These are phyloP conservation scores for Clonostachys rhizophaga DNA, from an alignment of 2,329 filamentous ascomycete species.

Conservation along the genomic window DNA sequence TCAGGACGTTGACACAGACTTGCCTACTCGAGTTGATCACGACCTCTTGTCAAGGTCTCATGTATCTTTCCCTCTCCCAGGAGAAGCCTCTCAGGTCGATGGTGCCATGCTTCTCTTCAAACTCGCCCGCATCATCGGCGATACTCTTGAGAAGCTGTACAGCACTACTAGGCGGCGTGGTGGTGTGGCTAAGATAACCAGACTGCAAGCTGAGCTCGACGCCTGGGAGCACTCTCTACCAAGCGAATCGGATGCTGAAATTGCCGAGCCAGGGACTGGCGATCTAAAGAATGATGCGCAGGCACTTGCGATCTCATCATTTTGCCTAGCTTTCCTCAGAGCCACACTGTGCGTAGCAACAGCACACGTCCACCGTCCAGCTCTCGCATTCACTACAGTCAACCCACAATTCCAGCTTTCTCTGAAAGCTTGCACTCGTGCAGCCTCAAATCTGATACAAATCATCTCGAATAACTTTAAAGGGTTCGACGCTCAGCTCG, in stretches of 20 bases:
- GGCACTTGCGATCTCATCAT: neutral
- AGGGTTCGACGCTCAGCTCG: neutral
- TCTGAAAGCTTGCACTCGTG: slow-evolving; percentile 8
- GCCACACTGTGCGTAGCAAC: slow-evolving; percentile 10
- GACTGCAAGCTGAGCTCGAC: slow-evolving; percentile 13
- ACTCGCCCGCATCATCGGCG: slow-evolving; percentile 13
- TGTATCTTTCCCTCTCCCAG: slow-evolving; percentile 14
- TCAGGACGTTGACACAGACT: slow-evolving; percentile 15
- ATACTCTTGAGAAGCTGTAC: slow-evolving; percentile 13
- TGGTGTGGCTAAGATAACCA: slow-evolving; percentile 12
- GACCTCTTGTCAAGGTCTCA: slow-evolving; percentile 12
- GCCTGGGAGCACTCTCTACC: slow-evolving; percentile 11
- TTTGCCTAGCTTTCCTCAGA: slow-evolving; percentile 5
- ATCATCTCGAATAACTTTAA: neutral
- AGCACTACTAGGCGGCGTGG: slow-evolving; percentile 14
- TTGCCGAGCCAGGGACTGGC: neutral
- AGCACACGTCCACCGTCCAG: slow-evolving; percentile 14
- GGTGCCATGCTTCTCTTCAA: slow-evolving; percentile 13
- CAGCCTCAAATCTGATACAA: slow-evolving; percentile 5
- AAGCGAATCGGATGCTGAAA: slow-evolving; percentile 2
- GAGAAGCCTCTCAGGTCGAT: slow-evolving; percentile 14
- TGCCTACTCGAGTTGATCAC: slow-evolving; percentile 13
- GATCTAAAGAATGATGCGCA: neutral
- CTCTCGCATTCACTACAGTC: slow-evolving; percentile 12
- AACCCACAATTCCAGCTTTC: slow-evolving; percentile 3